Percentiles rank a stretch among this genome's conserved stretches.
phyloP scores from a whole-genome alignment of 192 early-diverging fungal genomes.

The Backusella tuberculispora region DNA sequence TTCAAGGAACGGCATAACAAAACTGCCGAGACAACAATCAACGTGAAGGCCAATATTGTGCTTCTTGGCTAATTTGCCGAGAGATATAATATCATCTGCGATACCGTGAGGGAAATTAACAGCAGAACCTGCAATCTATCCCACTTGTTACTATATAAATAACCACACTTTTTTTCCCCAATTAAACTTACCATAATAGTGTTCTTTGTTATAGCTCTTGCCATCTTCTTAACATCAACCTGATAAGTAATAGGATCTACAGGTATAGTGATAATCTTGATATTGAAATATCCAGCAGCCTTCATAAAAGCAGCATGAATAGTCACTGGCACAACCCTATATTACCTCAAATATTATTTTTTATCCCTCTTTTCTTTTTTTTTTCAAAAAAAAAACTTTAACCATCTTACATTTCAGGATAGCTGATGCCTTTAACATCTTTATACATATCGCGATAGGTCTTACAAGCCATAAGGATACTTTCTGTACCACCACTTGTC shows the following conservation, averaged over 20 bases:
- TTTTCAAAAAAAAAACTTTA: too few species aligned
- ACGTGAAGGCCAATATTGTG: conserved; percentile 89
- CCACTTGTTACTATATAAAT: not conserved
- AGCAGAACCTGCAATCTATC: conserved; percentile 83
- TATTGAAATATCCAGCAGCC: conserved; percentile 89
- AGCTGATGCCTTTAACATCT: conserved; percentile 74
- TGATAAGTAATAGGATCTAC: conserved; percentile 75
- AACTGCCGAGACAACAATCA: conserved; percentile 95
- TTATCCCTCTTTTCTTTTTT: not conserved
- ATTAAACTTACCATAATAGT: conserved; percentile 72
- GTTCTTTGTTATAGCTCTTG: conserved; percentile 84
- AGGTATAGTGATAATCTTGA: conserved; percentile 85
- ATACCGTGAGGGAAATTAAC: conserved; percentile 94
- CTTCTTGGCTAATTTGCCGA: conserved; percentile 79
- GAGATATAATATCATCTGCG: conserved; percentile 84
- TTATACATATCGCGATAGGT: conserved; percentile 89
- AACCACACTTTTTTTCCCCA: not conserved
- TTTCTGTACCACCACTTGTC: conserved; percentile 95
- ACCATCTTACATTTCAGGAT: conserved; percentile 85
- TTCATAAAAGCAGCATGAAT: conserved; percentile 97
- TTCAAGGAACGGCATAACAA: conserved; percentile 92
- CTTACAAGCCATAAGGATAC: conserved; percentile 93
- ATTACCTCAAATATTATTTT: not conserved
- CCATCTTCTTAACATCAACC: conserved; percentile 79
- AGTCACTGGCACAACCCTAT: conserved; percentile 87